Percentiles rank a stretch among this genome's conserved stretches.
phyloP scores from a whole-genome alignment of 2,329 filamentous ascomycete genomes.

The Xylaria sp. region DNA sequence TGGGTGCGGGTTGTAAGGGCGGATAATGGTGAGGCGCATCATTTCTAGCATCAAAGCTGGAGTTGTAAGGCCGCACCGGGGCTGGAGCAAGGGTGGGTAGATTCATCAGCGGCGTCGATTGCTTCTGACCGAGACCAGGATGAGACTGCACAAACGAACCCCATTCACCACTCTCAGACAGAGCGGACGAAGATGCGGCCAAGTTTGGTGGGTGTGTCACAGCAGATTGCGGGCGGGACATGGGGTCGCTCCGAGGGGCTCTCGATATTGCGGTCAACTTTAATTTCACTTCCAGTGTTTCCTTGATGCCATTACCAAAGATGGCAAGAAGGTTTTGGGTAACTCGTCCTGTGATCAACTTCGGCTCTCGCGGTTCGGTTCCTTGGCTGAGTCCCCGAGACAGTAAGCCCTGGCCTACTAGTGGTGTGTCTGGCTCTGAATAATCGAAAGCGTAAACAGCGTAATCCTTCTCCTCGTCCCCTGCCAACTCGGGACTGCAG shows the following conservation, averaged over 20 bases:
- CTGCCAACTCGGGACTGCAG: constrained; percentile 84
- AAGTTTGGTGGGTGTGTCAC: constrained; percentile 26
- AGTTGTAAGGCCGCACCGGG: constrained; percentile 34
- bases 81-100: constrained; percentile 41
- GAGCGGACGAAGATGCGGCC: constrained; percentile 46
- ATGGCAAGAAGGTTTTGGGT: constrained; percentile 84
- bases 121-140: constrained; percentile 54
- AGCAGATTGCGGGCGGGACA: constrained; percentile 30
- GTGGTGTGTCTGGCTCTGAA: constrained; percentile 89
- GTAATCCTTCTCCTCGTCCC: constrained; percentile 77
- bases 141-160: constrained; percentile 76
- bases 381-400: constrained; percentile 73
- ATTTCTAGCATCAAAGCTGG: constrained; percentile 35
- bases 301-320: constrained; percentile 80
- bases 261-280: constrained; percentile 80
- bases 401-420: constrained; percentile 94
- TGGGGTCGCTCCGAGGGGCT: constrained; percentile 41
- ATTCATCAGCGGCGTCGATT: constrained; percentile 41
- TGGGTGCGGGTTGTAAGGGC: constrained; percentile 25
- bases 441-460: constrained; percentile 98
- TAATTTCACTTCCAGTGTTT: constrained; percentile 92
- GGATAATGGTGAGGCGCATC: constrained; percentile 29
- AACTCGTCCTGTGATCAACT: constrained; percentile 86
- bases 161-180: constrained; percentile 76
- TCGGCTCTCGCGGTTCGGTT: constrained; percentile 50